Percentiles rank a stretch among this genome's conserved stretches.
Evolutionary conservation across 768 basidiomycete species (phyloP).

Genomic region (Phaeotremella fagi): DNA sequence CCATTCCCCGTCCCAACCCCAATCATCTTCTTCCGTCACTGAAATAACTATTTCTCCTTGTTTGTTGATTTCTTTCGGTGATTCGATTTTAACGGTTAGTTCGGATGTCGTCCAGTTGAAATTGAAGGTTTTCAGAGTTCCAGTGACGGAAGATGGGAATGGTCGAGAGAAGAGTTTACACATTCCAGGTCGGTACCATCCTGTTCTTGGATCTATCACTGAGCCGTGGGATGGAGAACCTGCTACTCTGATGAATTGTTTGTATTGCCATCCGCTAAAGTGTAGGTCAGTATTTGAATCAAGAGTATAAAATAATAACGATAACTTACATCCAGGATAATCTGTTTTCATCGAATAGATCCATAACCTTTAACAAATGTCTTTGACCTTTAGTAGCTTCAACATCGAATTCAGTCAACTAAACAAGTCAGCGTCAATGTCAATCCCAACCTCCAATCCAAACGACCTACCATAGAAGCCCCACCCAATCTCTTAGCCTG

Average conservation of each 20-base stretch:
- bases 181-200: conserved; percentile 17
- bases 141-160: conserved; percentile 13
- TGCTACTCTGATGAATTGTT: conserved; percentile 17
- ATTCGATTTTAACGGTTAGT: conserved; percentile 4
- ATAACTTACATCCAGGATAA: conserved; percentile 12
- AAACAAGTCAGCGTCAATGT: background rate
- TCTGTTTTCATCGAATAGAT: conserved; percentile 11
- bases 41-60: conserved; percentile 12
- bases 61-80: background rate
- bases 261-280: conserved; percentile 15
- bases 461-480: conserved; percentile 6
- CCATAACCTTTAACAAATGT: conserved; percentile 7
- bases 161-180: conserved; percentile 18
- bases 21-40: conserved; percentile 18
- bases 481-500: conserved; percentile 18
- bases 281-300: background rate
- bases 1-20: conserved; percentile 20
- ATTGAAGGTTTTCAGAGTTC: conserved; percentile 6
- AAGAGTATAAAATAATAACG: background rate
- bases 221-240: conserved; percentile 17
- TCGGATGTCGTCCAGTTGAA: conserved; percentile 18
- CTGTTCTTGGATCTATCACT: conserved; percentile 13
- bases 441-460: background rate
- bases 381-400: conserved; percentile 4
- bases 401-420: conserved; percentile 20